Evolutionary conservation across 352 stramenopile species (phyloP).

Genomic region (Phytophthora syringae): DNA sequence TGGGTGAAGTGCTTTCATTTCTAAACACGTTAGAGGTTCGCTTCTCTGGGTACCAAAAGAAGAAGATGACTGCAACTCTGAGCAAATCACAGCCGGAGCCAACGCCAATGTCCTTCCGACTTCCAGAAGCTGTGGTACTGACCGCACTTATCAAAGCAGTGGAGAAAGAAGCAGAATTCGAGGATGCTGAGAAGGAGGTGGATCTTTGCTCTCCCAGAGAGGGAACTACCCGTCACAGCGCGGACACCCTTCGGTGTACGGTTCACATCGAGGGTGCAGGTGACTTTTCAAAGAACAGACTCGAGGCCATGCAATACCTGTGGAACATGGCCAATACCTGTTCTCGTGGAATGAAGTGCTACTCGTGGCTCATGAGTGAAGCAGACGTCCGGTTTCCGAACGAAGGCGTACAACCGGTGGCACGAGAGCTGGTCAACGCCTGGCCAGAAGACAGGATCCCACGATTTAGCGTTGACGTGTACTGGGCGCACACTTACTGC

Average conservation of each 20-base stretch:
- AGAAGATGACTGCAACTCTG: neutral
- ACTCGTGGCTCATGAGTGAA: neutral
- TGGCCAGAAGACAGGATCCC: neutral
- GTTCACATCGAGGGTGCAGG: neutral
- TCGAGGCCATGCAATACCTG: neutral
- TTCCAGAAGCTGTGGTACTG: neutral
- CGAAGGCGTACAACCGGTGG: neutral
- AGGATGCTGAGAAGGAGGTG: neutral
- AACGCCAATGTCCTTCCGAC: neutral
- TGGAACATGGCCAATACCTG: neutral
- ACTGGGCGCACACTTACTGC: neutral
- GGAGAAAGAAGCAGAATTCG: neutral
- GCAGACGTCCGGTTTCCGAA: neutral
- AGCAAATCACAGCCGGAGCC: neutral
- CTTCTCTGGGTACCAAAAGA: neutral
- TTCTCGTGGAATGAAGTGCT: neutral
- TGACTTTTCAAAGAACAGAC: neutral
- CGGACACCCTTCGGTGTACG: neutral
- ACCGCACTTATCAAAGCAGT: neutral
- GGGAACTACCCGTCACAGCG: neutral
- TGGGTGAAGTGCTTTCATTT: neutral
- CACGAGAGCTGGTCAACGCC: neutral
- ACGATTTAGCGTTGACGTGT: neutral
- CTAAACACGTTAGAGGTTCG: neutral
- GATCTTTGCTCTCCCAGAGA: neutral